Base-by-base conservation (phyloP, 2,329 filamentous ascomycete species). In the Zasmidium cellare region DNA sequence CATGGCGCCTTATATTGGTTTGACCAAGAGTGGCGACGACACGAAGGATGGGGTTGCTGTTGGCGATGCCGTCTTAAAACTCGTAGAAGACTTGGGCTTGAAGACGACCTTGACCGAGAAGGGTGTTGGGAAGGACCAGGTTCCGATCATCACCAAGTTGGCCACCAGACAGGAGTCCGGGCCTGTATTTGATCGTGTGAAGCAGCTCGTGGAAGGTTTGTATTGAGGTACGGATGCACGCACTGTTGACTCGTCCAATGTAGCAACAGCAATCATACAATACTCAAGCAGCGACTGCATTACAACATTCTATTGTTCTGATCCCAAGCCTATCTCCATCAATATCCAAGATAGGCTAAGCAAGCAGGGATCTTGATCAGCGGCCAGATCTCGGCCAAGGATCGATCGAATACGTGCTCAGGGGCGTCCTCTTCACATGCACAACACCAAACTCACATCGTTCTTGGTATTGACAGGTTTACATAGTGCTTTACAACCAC, bases 81-180 rank as follows among this genome's bases (percentile, higher is more conserved):
- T 82, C 25, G 79, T 82, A 3, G 67, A 72, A 58, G 67, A 69
- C 1, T 58, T 82, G 44, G 79, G 71, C 0, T 57, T 82, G 55
- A 75, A 78, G 67, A 72, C 68, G n/a, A 77, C 76, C 46, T 67
- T 82, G 68, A 75, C 73, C 16, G 76, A 79, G 65, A 80, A 79
- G 57, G 67, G 74, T 45, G 77, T 80, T 12, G 73, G 70, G 0
- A 70, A 68, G 57, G 75, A 76, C 57, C 72, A 80, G 67, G 67
- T 77, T 22, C 68, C 72, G 6, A 66, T 76, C 2, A 79, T 80
- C 60, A 71, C 71, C 3, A 75, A 78, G 69, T 72, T 74, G 54
- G 78, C 77, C 19, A 80, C 77, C 11, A 73, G 72, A 18, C 65
- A 70, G 66, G 75, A 79, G 64, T 73, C 72, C 22, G 78, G 77